Evolutionary conservation across 805 yeast genomes (phyloP).

Genomic region (Kodamaea nitidulidarum): DNA sequence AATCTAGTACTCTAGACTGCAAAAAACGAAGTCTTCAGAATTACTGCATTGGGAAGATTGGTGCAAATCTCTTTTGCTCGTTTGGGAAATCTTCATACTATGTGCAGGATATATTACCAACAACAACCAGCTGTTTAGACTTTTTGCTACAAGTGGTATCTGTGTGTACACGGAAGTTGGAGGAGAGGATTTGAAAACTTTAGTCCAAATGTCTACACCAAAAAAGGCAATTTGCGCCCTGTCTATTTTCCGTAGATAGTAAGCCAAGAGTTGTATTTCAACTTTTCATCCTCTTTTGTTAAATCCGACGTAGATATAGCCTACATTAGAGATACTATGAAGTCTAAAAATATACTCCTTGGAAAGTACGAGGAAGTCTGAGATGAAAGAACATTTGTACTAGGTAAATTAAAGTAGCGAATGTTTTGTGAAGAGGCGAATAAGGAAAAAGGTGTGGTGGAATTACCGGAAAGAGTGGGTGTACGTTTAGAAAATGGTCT

Average conservation of each 20-base stretch:
- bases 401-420: no score
- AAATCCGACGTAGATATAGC: no score
- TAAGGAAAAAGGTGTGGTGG: no score
- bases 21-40: neutral
- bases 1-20: conserved; percentile 1
- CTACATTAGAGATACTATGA: no score
- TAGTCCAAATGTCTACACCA: neutral
- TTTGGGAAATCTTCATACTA: conserved; percentile 2
- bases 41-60: conserved; percentile 3
- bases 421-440: no score
- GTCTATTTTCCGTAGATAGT: neutral
- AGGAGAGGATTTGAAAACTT: neutral
- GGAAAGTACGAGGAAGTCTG: no score
- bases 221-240: neutral
- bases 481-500: no score
- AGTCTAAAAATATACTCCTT: no score
- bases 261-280: neutral
- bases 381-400: no score
- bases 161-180: neutral
- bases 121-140: neutral
- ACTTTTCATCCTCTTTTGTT: no score
- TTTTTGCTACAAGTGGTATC: conserved; percentile 1
- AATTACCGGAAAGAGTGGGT: no score
- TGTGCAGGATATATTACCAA: neutral
- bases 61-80: conserved; percentile 6